Evolutionary conservation across 2,329 filamentous ascomycete species (phyloP).

Genomic region (Nothopassalora personata): DNA sequence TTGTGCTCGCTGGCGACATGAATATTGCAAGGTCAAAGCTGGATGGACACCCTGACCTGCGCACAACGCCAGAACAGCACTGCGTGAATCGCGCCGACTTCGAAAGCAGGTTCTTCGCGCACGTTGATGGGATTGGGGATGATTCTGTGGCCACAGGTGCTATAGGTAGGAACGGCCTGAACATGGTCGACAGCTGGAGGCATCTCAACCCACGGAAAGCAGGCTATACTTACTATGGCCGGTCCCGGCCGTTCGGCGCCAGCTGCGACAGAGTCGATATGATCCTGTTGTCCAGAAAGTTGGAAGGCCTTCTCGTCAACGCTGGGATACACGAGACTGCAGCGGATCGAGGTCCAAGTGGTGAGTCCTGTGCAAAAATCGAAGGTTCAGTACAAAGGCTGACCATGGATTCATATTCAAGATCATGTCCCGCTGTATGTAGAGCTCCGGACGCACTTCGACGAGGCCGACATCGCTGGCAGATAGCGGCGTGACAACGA

Average conservation of each 20-base stretch:
- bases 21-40: conserved; percentile 44
- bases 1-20: conserved; percentile 50
- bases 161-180: conserved; percentile 18
- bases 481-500: neutral
- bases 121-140: conserved; percentile 3
- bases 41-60: conserved; percentile 47
- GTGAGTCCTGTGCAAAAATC: conserved; percentile 35
- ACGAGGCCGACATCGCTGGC: neutral
- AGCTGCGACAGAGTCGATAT: conserved; percentile 53
- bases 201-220: conserved; percentile 38
- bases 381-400: neutral
- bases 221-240: conserved; percentile 48
- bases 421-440: conserved; percentile 6
- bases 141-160: neutral
- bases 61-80: conserved; percentile 44
- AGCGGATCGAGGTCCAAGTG: conserved; percentile 47
- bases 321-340: conserved; percentile 40
- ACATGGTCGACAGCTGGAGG: conserved; percentile 47
- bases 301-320: conserved; percentile 35
- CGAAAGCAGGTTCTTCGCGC: conserved; percentile 43
- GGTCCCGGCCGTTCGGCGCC: conserved; percentile 40
- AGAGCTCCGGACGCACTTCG: neutral
- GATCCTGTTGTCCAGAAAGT: conserved; percentile 40
- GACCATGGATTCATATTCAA: neutral
- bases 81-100: conserved; percentile 50